Percentiles rank a stretch among this genome's conserved stretches.
Evolutionary conservation across 2,329 filamentous ascomycete species (phyloP).

Genomic region (Talaromyces sp.): DNA sequence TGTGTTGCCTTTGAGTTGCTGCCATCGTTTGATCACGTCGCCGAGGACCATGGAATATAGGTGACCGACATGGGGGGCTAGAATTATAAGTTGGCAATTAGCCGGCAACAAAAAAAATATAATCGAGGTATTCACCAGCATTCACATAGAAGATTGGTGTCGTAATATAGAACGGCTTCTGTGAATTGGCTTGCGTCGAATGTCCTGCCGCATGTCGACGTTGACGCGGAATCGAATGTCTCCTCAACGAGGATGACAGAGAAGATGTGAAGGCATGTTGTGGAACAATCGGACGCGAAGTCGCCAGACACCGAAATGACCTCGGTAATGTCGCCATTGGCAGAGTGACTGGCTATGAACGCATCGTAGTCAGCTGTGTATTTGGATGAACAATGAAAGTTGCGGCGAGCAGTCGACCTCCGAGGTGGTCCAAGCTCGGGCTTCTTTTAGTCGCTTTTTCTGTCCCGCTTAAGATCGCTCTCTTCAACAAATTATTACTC

Average conservation of each 20-base stretch:
- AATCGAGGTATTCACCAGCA: constrained; percentile 52
- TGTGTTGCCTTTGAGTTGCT: constrained; percentile 63
- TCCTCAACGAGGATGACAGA: constrained; percentile 18
- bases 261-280: constrained; percentile 25
- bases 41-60: constrained; percentile 87
- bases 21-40: constrained; percentile 90
- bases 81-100: not conserved
- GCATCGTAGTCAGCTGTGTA: not conserved
- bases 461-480: not conserved
- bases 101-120: not conserved
- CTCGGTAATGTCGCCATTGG: constrained; percentile 12
- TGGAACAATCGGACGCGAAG: constrained; percentile 14
- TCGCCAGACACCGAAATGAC: constrained; percentile 22
- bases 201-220: constrained; percentile 29
- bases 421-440: constrained; percentile 32
- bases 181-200: constrained; percentile 26
- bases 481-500: not conserved
- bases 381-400: not conserved
- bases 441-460: constrained; percentile 8
- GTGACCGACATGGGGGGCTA: constrained; percentile 90
- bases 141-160: constrained; percentile 99
- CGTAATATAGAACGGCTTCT: constrained; percentile 90
- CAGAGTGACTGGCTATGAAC: not conserved
- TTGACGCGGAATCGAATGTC: constrained; percentile 19
- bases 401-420: constrained; percentile 14